Evolutionary conservation across 371 early-diverging fungal species (phyloP).

Genomic region (Mucor lusitanicus): DNA sequence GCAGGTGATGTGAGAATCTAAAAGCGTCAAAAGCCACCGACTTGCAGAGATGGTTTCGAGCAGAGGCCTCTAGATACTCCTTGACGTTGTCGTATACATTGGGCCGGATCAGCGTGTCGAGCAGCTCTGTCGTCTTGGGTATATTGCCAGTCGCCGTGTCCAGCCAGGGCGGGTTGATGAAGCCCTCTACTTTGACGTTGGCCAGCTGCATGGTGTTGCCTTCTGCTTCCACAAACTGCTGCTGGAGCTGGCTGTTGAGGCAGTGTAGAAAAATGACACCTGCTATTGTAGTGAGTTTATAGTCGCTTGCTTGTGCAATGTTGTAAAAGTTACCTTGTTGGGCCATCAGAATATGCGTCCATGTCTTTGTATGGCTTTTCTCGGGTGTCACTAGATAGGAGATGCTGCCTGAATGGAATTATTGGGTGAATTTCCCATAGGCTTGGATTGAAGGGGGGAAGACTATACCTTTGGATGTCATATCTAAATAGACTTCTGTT

Average conservation of each 20-base stretch:
- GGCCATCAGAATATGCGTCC: conserved; percentile 35
- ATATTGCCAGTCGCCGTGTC: background rate
- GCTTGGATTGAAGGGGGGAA: background rate
- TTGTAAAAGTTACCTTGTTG: conserved; percentile 25
- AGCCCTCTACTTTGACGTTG: conserved; percentile 17
- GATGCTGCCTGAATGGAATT: conserved; percentile 23
- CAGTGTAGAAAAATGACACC: conserved; percentile 29
- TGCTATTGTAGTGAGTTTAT: background rate
- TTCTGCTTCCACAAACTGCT: conserved; percentile 12
- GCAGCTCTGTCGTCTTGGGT: conserved; percentile 14
- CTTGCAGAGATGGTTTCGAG: conserved; percentile 8
- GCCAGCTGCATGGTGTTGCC: background rate
- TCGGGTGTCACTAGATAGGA: conserved; percentile 34
- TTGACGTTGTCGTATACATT: conserved; percentile 17
- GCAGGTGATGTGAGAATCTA: conserved; percentile 20
- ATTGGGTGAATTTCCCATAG: background rate
- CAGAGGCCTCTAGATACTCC: background rate
- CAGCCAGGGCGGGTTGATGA: background rate
- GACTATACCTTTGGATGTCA: conserved; percentile 27
- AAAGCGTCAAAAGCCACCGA: conserved; percentile 14
- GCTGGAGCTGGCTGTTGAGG: conserved; percentile 20
- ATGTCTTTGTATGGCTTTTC: conserved; percentile 4
- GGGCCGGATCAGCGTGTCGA: conserved; percentile 21
- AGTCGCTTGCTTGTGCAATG: background rate
- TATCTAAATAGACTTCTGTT: conserved; percentile 30